Base-by-base conservation (phyloP, 2,329 filamentous ascomycete species). In the Pyrenophora graminea region DNA sequence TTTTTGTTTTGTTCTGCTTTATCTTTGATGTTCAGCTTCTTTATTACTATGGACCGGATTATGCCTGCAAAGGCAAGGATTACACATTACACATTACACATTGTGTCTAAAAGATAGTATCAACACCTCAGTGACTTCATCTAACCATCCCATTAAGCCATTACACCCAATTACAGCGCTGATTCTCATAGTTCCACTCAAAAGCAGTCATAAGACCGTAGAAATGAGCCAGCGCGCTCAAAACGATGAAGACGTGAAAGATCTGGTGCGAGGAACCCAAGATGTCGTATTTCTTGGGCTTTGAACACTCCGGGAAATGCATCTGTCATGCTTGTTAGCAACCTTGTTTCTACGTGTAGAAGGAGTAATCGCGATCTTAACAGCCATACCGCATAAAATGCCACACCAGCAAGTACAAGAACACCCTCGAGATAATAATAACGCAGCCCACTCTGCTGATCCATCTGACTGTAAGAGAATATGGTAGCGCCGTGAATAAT, bases 191-290 rank as follows among this genome's bases (percentile, higher is more conserved):
- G 6, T 51, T 51, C 48, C 48, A 51, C 17, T 51, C 44, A 23
- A 51, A 39, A 4, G 48, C 48, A 15, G 25, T 43, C 48, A 51
- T 39, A 1, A 51, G 10, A 9, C 48, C 48, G 13, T 51, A 33
- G 8, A 37, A 51, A 4, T 51, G 48, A 2, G 33, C 48, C 1
- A 51, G 6, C 3, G 90, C 92, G 0, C 93, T 93, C 51, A 91
- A 74, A 12, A 97, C 79, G 21, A 97, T 91, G 56, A 92, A 82
- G 33, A 95, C 77, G 76, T 97, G 93, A 72, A 97, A 97, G 58
- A 97, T 88, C 76, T 97, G 93, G 73, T 97, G 93, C 15, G 91
- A 96, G 10, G 48, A 44, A 69, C 93, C 92, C 82, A 89, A 89
- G 42, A 96, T 88, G 73, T 97, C 94, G 67, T 93, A 96, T 9